Evolutionary conservation across 1,284 basidiomycete genomes (phyloP).

Genomic region (Austropuccinia psidii): DNA sequence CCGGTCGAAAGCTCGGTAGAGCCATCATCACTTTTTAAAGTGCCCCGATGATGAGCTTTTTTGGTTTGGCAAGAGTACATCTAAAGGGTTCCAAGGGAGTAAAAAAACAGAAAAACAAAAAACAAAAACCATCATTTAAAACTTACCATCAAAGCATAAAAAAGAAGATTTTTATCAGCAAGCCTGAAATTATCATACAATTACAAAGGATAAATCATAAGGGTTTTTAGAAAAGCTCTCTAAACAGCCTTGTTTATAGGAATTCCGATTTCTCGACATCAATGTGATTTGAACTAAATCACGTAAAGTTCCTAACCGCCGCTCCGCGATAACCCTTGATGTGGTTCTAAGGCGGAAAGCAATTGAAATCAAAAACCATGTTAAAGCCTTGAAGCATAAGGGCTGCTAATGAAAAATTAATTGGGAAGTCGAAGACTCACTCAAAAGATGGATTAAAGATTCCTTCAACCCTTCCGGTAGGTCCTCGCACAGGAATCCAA

Average conservation of each 20-base stretch:
- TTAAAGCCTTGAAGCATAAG: background rate
- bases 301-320: conserved; percentile 20
- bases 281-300: conserved; percentile 32
- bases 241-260: conserved; percentile 30
- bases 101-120: background rate
- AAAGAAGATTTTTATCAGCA: background rate
- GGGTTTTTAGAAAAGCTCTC: conserved; percentile 31
- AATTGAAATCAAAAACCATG: background rate
- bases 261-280: conserved; percentile 14
- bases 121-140: background rate
- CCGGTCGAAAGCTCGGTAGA: background rate
- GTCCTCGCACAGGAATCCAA: conserved; percentile 35
- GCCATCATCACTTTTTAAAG: background rate
- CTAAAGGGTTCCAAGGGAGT: background rate
- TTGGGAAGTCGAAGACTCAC: background rate
- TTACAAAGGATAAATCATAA: conserved; percentile 33
- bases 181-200: background rate
- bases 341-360: conserved; percentile 21
- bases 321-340: conserved; percentile 26
- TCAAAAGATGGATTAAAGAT: conserved; percentile 37
- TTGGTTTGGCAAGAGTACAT: conserved; percentile 33
- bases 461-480: conserved; percentile 32
- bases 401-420: background rate
- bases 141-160: background rate
- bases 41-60: background rate